Conservation (phyloP, 1,284 basidiomycete genomes). For the Papiliotrema nemorosa region DNA sequence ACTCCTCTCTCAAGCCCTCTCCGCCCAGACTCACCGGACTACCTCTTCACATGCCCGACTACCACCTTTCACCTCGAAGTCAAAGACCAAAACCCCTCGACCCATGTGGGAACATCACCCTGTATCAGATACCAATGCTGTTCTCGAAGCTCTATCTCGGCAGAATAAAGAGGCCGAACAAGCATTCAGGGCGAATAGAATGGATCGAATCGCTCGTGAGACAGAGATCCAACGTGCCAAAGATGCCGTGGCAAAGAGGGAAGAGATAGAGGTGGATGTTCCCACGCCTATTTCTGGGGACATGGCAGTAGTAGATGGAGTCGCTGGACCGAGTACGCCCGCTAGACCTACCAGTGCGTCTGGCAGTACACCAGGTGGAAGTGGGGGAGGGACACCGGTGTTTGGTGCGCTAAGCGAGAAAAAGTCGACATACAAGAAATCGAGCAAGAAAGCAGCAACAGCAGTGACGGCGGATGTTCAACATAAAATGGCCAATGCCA, state of each 20-base stretch:
- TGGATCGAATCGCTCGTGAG: conserved; percentile 40
- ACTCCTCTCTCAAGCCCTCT: conserved; percentile 28
- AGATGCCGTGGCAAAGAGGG: conserved; percentile 14
- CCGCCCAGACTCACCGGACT: conserved; percentile 42
- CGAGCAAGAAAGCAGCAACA: conserved; percentile 19
- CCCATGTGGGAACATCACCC: conserved; percentile 32
- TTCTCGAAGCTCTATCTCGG: conserved; percentile 29
- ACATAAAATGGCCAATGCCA: conserved; percentile 39
- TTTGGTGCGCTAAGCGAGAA: conserved; percentile 20
- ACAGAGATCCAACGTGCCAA: conserved; percentile 33
- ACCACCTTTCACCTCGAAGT: conserved; percentile 11
- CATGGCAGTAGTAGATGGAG: background rate
- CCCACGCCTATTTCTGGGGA: no score
- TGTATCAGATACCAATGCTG: conserved; percentile 29
- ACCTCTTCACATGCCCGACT: conserved; percentile 34
- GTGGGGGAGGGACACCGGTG: conserved; percentile 8
- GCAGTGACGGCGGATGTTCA: conserved; percentile 38
- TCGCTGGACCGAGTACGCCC: conserved; percentile 7
- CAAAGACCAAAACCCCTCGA: conserved; percentile 14
- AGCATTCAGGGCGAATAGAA: conserved; percentile 33
- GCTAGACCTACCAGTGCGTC: background rate
- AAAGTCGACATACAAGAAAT: conserved; percentile 1
- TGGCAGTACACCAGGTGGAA: background rate
- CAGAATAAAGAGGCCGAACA: conserved; percentile 40
- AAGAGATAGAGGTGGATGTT: conserved; percentile 7